phyloP scores from a whole-genome alignment of 2,329 filamentous ascomycete species.

The Colletotrichum somersetense region DNA sequence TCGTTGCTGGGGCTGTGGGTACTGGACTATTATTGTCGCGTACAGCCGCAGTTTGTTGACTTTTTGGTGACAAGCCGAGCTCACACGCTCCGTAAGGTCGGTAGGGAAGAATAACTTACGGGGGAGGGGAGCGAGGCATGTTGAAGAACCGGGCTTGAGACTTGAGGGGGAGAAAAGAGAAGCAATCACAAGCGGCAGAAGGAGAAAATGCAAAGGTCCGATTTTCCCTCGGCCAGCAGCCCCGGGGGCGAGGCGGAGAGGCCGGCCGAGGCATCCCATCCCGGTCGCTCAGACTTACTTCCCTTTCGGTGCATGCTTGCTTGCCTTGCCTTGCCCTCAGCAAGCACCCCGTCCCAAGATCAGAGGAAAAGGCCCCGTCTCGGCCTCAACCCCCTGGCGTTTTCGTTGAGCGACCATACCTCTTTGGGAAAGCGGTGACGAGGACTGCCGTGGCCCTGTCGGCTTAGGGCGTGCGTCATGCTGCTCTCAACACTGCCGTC shows the following conservation, averaged over 20 bases:
- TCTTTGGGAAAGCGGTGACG: conserved; percentile 20
- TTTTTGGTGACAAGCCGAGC: conserved; percentile 19
- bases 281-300: conserved; percentile 10
- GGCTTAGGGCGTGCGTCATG: conserved; percentile 39
- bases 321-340: not conserved
- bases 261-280: conserved; percentile 34
- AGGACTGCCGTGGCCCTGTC: conserved; percentile 25
- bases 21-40: not conserved
- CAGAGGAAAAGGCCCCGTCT: conserved; percentile 9
- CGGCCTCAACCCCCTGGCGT: conserved; percentile 42
- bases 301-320: not conserved
- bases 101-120: not conserved
- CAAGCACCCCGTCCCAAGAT: not conserved
- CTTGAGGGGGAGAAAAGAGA: not conserved
- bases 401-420: conserved; percentile 42
- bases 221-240: conserved; percentile 37
- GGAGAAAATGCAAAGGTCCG: not conserved
- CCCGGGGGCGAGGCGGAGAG: conserved; percentile 16
- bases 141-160: not conserved
- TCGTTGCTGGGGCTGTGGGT: conserved; percentile 5
- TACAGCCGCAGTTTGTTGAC: conserved; percentile 27
- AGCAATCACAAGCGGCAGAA: conserved; percentile 2
- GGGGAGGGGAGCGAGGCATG: not conserved
- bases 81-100: not conserved
- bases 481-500: conserved; percentile 37